Evolutionary conservation across 495 filamentous ascomycete genomes (phyloP).

Genomic region (Astrothelium macrocarpum): DNA sequence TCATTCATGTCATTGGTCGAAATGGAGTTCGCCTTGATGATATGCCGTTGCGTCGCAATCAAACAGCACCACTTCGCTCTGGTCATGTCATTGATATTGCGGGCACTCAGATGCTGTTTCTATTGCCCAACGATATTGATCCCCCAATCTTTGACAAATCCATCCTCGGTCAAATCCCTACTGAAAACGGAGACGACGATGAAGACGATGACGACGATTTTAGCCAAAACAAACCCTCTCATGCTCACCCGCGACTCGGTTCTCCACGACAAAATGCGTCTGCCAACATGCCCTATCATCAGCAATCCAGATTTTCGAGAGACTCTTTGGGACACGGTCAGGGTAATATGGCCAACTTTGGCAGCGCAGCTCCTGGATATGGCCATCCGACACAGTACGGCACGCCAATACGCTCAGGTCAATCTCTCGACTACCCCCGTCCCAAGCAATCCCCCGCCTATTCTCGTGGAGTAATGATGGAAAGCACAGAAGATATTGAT

Average conservation of each 20-base stretch:
- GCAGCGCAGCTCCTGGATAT: slow-evolving; percentile 9
- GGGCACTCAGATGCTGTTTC: slow-evolving; percentile 96
- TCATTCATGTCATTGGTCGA: slow-evolving; percentile 73
- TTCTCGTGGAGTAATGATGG: slow-evolving; percentile 60
- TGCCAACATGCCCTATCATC: slow-evolving; percentile 5
- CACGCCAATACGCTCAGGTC: slow-evolving; percentile 19
- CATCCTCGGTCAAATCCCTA: slow-evolving; percentile 19
- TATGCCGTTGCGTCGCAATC: slow-evolving; percentile 50
- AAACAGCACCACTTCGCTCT: slow-evolving; percentile 57
- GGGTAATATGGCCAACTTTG: slow-evolving; percentile 1
- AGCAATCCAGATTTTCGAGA: slow-evolving; percentile 2
- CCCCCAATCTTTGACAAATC: slow-evolving; percentile 19
- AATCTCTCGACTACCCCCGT: neutral
- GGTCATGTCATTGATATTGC: slow-evolving; percentile 85
- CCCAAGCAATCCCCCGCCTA: slow-evolving; percentile 31
- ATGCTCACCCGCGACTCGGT: slow-evolving; percentile 12
- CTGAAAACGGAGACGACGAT: slow-evolving; percentile 24
- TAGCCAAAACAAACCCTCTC: slow-evolving; percentile 1
- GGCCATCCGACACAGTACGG: slow-evolving; percentile 3
- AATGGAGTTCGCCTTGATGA: slow-evolving; percentile 84
- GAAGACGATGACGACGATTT: slow-evolving; percentile 22
- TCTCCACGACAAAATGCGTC: slow-evolving; percentile 9
- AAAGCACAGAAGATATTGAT: slow-evolving; percentile 71
- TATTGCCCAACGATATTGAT: slow-evolving; percentile 49
- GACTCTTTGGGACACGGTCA: neutral